phyloP scores from a whole-genome alignment of 78 protist species.

The slime mould (Dictyostelium discoideum) region DNA sequence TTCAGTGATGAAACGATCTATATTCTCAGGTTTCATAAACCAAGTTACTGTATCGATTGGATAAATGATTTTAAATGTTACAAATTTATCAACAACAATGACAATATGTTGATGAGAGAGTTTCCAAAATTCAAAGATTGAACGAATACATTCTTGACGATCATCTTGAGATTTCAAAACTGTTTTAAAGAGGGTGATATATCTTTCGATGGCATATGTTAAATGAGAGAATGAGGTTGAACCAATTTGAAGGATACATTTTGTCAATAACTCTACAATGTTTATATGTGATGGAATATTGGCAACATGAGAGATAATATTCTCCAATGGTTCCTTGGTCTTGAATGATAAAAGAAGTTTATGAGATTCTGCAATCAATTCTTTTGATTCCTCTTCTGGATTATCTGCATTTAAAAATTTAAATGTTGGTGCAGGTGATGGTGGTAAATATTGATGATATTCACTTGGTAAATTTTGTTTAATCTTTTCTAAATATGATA shows the following conservation, averaged over 20 bases:
- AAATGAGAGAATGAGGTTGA: slow-evolving; percentile 64
- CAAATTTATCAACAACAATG: slow-evolving; percentile 60
- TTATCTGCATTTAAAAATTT: slow-evolving; percentile 1
- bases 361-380: slow-evolving; percentile 55
- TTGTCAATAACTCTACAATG: slow-evolving; percentile 43
- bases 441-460: slow-evolving; percentile 61
- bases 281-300: slow-evolving; percentile 21
- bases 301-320: slow-evolving; percentile 20
- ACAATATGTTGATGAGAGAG: slow-evolving; percentile 67
- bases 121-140: slow-evolving; percentile 49
- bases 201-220: slow-evolving; percentile 65
- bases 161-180: slow-evolving; percentile 26
- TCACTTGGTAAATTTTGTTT: slow-evolving; percentile 43
- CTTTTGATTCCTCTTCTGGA: slow-evolving; percentile 55
- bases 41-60: slow-evolving; percentile 38
- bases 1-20: neutral
- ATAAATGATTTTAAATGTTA: slow-evolving; percentile 45
- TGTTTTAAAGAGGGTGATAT: slow-evolving; percentile 57
- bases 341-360: slow-evolving; percentile 43
- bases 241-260: slow-evolving; percentile 71
- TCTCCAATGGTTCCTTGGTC: slow-evolving; percentile 52
- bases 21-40: neutral
- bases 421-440: slow-evolving; percentile 25
- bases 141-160: slow-evolving; percentile 44
- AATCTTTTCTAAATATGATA: slow-evolving; percentile 66